Evolutionary conservation across 768 basidiomycete genomes (phyloP).

Genomic region (Agaricus blazei): DNA sequence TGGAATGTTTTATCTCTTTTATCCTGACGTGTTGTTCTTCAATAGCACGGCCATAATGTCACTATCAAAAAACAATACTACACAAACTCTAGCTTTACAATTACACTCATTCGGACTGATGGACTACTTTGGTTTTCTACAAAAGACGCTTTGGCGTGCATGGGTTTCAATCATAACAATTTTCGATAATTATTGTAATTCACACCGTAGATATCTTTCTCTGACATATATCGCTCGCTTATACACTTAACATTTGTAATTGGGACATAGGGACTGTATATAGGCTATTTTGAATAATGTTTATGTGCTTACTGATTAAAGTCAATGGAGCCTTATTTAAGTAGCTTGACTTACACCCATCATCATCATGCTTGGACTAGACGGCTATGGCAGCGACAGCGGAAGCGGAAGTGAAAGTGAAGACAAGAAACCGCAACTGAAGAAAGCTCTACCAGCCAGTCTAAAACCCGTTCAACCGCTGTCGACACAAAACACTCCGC

Average conservation of each 20-base stretch:
- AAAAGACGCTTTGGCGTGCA: slow-evolving; percentile 6
- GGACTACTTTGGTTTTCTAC: slow-evolving; percentile 10
- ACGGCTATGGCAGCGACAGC: slow-evolving; percentile 71
- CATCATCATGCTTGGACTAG: slow-evolving; percentile 62
- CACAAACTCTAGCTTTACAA: slow-evolving; percentile 2
- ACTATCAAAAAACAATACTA: slow-evolving; percentile 7
- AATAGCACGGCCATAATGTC: slow-evolving; percentile 33
- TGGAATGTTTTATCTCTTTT: neutral
- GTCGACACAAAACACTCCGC: neutral
- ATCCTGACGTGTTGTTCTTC: neutral
- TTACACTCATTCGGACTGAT: neutral
- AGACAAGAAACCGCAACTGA: slow-evolving; percentile 17
- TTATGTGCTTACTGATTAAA: neutral
- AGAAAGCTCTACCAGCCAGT: slow-evolving; percentile 1
- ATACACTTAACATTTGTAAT: slow-evolving; percentile 15
- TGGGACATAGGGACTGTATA: slow-evolving; percentile 6
- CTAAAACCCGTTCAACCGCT: neutral
- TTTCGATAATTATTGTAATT: slow-evolving; percentile 20
- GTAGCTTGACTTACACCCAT: neutral
- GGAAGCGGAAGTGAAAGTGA: slow-evolving; percentile 43
- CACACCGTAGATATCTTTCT: slow-evolving; percentile 16
- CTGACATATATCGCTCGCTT: slow-evolving; percentile 20
- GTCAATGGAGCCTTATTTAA: slow-evolving; percentile 1
- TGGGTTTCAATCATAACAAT: slow-evolving; percentile 10
- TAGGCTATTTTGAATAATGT: neutral